A percentile compares a stretch with the other conserved stretches of the same genome.
These are phyloP conservation scores for Ophiognomonia clavigignenti-juglandacearum DNA, from an alignment of 2,329 filamentous ascomycete genomes.

Conservation along the genomic window DNA sequence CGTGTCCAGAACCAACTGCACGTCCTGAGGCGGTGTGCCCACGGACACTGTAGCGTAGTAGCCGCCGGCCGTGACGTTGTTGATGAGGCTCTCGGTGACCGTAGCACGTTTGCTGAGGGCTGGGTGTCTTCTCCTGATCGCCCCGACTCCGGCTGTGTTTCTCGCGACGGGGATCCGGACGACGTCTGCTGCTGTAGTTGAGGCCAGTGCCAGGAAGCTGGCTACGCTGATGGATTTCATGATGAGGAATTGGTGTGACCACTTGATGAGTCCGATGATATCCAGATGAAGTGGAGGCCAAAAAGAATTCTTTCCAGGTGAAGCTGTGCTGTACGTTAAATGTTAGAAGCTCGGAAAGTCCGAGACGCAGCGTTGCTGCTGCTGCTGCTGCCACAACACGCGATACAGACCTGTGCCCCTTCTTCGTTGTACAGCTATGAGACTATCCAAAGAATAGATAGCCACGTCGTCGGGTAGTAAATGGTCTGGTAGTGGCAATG, in stretches of 20 bases:
- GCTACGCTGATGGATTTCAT: constrained; percentile 6
- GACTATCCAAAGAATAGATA: background rate
- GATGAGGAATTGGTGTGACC: background rate
- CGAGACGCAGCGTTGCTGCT: background rate
- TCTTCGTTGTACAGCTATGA: no score
- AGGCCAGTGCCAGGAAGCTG: constrained; percentile 5
- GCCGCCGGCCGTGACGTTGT: constrained; percentile 49
- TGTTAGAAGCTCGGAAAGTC: background rate
- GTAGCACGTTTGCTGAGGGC: constrained; percentile 16
- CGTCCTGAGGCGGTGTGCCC: constrained; percentile 52
- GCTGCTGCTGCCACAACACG: no score
- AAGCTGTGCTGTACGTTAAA: background rate
- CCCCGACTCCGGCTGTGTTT: constrained; percentile 1
- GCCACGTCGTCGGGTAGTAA: no score
- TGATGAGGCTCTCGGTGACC: constrained; percentile 36
- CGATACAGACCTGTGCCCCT: no score
- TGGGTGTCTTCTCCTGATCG: constrained; percentile 20
- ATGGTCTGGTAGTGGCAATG: no score
- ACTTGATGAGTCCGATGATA: no score
- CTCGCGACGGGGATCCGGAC: constrained; percentile 19
- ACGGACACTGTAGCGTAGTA: constrained; percentile 55
- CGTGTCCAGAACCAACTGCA: constrained; percentile 55
- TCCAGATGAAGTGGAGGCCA: no score
- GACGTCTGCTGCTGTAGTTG: constrained; percentile 14
- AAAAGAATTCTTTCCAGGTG: no score